Evolutionary conservation across 129 eudicot species (phyloP).

Genomic region (Silybum marianum): DNA sequence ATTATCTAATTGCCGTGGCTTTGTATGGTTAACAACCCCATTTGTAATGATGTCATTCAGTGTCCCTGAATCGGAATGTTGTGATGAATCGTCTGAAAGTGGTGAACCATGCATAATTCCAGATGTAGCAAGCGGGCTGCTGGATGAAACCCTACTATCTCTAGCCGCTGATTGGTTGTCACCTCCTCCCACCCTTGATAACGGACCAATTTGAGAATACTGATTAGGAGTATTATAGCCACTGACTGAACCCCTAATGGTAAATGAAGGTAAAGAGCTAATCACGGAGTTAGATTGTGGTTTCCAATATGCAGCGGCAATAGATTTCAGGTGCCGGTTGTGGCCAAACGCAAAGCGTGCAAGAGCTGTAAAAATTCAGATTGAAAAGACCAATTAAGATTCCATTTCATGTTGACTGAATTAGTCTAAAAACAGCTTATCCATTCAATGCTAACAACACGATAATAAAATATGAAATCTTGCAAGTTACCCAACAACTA

Average conservation of each 20-base stretch:
- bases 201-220: slow-evolving; percentile 68
- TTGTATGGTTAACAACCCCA: slow-evolving; percentile 61
- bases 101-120: slow-evolving; percentile 97
- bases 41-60: slow-evolving; percentile 55
- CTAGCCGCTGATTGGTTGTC: slow-evolving; percentile 56
- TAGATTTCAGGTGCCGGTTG: slow-evolving; percentile 82
- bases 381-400: neutral
- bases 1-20: slow-evolving; percentile 70
- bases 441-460: neutral
- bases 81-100: slow-evolving; percentile 90
- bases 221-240: slow-evolving; percentile 81
- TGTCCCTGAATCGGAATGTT: slow-evolving; percentile 89
- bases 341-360: slow-evolving; percentile 96
- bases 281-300: slow-evolving; percentile 76
- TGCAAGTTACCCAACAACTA: neutral
- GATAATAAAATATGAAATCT: neutral
- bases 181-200: slow-evolving; percentile 71
- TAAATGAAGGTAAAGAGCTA: slow-evolving; percentile 65
- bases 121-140: slow-evolving; percentile 84
- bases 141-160: slow-evolving; percentile 72
- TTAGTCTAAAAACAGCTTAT: neutral
- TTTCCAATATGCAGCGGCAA: slow-evolving; percentile 88
- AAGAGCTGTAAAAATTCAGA: slow-evolving; percentile 62
- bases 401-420: neutral
- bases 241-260: slow-evolving; percentile 58